Percentiles rank a stretch among this genome's conserved stretches.
Conservation (phyloP, 805 yeast genomes). For the Groenewaldozyma tartarivorans region DNA sequence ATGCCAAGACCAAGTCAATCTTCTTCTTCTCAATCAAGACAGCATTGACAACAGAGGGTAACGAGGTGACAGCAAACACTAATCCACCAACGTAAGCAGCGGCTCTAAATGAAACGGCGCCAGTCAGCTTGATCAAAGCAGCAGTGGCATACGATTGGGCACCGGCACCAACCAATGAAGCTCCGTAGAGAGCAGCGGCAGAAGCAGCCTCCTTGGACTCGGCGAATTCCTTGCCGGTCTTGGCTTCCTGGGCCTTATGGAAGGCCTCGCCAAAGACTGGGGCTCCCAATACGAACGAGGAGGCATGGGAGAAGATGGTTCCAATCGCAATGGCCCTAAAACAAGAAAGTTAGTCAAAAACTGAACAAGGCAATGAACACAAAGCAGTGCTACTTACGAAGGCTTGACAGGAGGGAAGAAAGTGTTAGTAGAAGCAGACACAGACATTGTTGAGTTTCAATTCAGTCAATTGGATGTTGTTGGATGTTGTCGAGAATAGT, state of each 20-base stretch:
- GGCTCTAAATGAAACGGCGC: constrained; percentile 29
- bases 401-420: constrained; percentile 9
- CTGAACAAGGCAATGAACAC: neutral
- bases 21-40: constrained; percentile 29
- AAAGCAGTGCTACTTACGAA: neutral
- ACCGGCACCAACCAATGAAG: constrained; percentile 28
- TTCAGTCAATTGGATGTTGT: too few relatives aligned
- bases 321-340: constrained; percentile 31
- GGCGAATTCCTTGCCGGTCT: constrained; percentile 28
- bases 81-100: constrained; percentile 31
- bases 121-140: constrained; percentile 30
- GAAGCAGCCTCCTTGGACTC: constrained; percentile 30
- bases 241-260: constrained; percentile 26
- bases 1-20: constrained; percentile 26
- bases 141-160: constrained; percentile 34
- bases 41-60: constrained; percentile 27
- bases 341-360: neutral
- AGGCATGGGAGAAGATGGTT: constrained; percentile 29
- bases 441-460: too few relatives aligned
- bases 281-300: constrained; percentile 26
- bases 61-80: constrained; percentile 28
- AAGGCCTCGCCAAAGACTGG: constrained; percentile 33
- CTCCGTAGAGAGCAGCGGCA: constrained; percentile 26
- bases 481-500: neutral
- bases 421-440: constrained; percentile 6